phyloP scores from a whole-genome alignment of 495 filamentous ascomycete genomes.

The Cairneyella variabilis region DNA sequence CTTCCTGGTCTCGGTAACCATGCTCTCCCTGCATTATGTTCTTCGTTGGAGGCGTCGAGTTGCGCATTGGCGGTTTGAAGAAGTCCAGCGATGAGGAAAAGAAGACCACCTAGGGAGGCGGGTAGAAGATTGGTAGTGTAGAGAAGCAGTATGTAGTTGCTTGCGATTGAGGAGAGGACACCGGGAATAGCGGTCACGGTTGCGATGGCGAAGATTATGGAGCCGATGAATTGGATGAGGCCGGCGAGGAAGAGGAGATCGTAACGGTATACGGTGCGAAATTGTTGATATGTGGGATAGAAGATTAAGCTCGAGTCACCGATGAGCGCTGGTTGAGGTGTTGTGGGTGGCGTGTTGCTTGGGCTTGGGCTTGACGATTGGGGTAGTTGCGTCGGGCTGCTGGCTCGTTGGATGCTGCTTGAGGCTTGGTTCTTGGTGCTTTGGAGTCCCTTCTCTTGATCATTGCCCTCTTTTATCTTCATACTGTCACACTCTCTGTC shows the following conservation, averaged over 20 bases:
- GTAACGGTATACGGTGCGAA: not conserved
- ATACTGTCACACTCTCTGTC: not conserved
- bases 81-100: slow-evolving; percentile 8
- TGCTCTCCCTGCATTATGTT: too few species aligned
- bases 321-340: not conserved
- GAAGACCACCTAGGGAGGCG: slow-evolving; percentile 4
- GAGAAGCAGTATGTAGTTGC: not conserved
- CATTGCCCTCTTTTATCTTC: not conserved
- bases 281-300: slow-evolving; percentile 1
- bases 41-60: not conserved
- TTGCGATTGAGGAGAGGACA: slow-evolving; percentile 4
- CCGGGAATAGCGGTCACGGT: slow-evolving; percentile 11
- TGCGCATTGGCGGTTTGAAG: slow-evolving; percentile 6
- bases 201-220: slow-evolving; percentile 10
- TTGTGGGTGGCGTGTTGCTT: not conserved
- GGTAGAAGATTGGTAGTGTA: slow-evolving; percentile 1
- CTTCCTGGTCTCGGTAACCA: not conserved
- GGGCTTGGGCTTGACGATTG: not conserved
- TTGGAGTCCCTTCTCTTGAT: not conserved
- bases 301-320: slow-evolving; percentile 8
- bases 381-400: not conserved
- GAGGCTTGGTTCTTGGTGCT: not conserved
- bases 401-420: not conserved
- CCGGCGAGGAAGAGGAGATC: slow-evolving; percentile 1
- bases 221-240: slow-evolving; percentile 5